Conservation (phyloP, 768 basidiomycete species). For the Phanerodontia chrysosporium region DNA sequence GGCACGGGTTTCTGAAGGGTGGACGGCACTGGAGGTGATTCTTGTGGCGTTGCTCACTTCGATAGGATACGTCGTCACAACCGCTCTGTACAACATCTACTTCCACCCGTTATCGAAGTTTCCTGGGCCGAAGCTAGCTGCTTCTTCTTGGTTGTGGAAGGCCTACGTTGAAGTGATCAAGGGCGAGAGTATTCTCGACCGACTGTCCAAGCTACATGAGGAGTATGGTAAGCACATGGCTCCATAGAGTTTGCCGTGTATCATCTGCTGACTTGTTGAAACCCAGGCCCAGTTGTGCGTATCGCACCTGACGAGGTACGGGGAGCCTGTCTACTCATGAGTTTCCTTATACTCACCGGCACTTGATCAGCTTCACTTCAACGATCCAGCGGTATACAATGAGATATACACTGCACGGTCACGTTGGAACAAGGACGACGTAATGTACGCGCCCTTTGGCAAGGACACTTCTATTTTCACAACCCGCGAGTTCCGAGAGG, state of each 20-base stretch:
- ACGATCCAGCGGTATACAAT: conserved; percentile 33
- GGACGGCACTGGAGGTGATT: no score
- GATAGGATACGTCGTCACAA: neutral
- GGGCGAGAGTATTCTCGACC: neutral
- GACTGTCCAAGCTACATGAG: conserved; percentile 6
- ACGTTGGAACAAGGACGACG: conserved; percentile 35
- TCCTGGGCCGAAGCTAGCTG: conserved; percentile 6
- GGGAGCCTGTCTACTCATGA: no score
- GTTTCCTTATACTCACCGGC: neutral
- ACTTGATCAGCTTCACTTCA: conserved; percentile 36
- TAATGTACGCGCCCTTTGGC: conserved; percentile 36
- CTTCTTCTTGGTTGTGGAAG: conserved; percentile 7
- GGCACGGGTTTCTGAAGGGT: no score
- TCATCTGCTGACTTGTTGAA: neutral
- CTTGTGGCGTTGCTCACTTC: no score
- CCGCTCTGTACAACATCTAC: conserved; percentile 2
- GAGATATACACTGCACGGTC: conserved; percentile 34
- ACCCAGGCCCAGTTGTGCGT: conserved; percentile 36
- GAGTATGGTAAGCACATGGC: neutral
- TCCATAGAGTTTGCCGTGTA: neutral
- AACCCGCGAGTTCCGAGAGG: conserved; percentile 29
- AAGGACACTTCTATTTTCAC: conserved; percentile 28
- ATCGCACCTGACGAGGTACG: conserved; percentile 36
- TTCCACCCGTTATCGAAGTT: conserved; percentile 9
- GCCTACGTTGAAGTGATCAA: neutral